Evolutionary conservation across 2,329 filamentous ascomycete species (phyloP), one percentile per base, ranked within the genome.

Genomic region (Fusarium penzigii): DNA sequence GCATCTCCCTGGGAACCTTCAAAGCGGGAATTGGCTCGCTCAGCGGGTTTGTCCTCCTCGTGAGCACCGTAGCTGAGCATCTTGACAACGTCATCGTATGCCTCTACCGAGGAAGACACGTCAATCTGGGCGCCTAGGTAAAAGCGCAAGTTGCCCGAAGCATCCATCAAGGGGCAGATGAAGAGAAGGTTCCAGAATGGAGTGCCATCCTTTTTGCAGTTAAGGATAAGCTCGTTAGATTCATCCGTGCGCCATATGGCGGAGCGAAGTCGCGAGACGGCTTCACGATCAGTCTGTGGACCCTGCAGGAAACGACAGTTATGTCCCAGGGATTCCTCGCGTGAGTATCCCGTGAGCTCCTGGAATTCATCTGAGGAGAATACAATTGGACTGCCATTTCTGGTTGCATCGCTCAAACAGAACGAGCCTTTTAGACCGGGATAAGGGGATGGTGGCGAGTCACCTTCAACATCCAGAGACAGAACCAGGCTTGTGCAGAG

Each of bases 151-250:
- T 74, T 75, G 3, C 81, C 81, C 1, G 70, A 58, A 0, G 68
- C 64, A 51, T 83, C 77, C 20, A 75, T 70, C 1, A 86, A 66
- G 0, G 83, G 82, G 43, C 78, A 75, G 2, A 78, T 66, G 45
- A 80, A 83, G 0, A 85, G 68, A 9, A 85, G 63, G 46, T 84
- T 85, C 79, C 79, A 83, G 58, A 82, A 83, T 0, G 79, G 77
- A 17, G 75, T 71, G 9, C 79, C 79, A 43, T 77, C 76, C 49
- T 78, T 76, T 16, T 72, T 72, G 52, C 79, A 78, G 55, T 82
- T 82, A 8, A 82, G 68, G 3, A 83, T 55, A 3, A 83, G 65
- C 55, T 82, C 79, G 1, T 78, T 72, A 0, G 70, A 73, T 51
- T 80, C 78, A 46, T 78, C 70, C 0, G 70, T 68, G 2, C 65